These are phyloP conservation scores for Rossbeevera mucosa DNA, from an alignment of 768 basidiomycete genomes.

Conservation along the genomic window DNA sequence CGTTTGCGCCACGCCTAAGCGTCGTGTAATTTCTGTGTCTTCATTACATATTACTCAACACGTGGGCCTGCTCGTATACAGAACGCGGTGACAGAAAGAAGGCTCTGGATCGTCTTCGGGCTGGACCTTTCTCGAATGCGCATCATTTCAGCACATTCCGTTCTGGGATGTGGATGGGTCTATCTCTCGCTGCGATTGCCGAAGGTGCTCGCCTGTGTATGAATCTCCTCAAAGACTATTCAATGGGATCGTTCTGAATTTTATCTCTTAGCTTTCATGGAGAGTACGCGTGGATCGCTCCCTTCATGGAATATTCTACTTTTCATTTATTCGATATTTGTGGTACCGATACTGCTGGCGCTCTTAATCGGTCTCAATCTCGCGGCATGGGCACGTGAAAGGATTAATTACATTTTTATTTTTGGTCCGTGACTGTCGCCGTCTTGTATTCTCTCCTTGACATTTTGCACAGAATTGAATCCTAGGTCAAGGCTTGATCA, in stretches of 20 bases:
- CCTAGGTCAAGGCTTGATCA: constrained; percentile 69
- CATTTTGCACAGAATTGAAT: constrained; percentile 53
- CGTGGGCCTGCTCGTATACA: constrained; percentile 10
- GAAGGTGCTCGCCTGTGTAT: constrained; percentile 59
- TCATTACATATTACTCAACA: not conserved
- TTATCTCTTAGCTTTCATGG: constrained; percentile 45
- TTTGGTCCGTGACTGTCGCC: constrained; percentile 51
- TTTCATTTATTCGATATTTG: constrained; percentile 69
- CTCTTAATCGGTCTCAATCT: constrained; percentile 79
- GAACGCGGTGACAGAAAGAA: constrained; percentile 74
- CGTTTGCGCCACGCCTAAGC: constrained; percentile 16
- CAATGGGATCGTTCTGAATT: not conserved
- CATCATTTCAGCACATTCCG: constrained; percentile 75
- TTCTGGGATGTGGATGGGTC: constrained; percentile 66
- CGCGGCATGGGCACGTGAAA: constrained; percentile 64
- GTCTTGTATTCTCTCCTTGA: not conserved
- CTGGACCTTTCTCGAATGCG: constrained; percentile 45
- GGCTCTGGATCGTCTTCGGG: constrained; percentile 65
- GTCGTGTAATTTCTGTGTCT: not conserved
- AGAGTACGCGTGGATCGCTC: constrained; percentile 45
- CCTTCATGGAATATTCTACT: constrained; percentile 71
- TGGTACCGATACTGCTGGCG: constrained; percentile 71
- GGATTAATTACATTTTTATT: constrained; percentile 91
- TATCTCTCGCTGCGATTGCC: constrained; percentile 64
- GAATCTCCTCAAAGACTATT: not conserved